A percentile compares a stretch with the other conserved stretches of the same genome.
These are phyloP conservation scores for Aspergillus versicolor DNA, from an alignment of 2,329 filamentous ascomycete genomes.

Conservation along the genomic window DNA sequence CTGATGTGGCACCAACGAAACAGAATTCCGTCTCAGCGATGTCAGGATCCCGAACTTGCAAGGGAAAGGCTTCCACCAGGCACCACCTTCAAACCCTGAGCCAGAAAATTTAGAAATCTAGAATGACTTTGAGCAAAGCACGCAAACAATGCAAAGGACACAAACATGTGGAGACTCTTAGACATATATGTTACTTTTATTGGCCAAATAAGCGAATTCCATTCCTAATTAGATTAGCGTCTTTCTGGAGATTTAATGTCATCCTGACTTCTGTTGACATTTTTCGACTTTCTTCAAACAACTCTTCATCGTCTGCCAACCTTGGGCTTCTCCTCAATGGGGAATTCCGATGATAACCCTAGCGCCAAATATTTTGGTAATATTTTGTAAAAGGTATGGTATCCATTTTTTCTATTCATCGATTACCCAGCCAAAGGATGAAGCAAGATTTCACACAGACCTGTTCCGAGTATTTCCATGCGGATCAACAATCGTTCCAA, in stretches of 20 bases:
- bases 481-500: constrained; percentile 47
- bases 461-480: constrained; percentile 68
- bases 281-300: constrained; percentile 2
- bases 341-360: background rate
- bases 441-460: constrained; percentile 56
- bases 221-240: background rate
- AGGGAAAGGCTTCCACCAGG: background rate
- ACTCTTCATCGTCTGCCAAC: constrained; percentile 5
- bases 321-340: background rate
- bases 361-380: background rate
- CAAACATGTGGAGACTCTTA: constrained; percentile 11
- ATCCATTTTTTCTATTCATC: background rate
- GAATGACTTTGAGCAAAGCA: constrained; percentile 14
- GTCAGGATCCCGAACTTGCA: background rate
- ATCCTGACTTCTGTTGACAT: background rate
- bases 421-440: constrained; percentile 47
- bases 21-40: background rate
- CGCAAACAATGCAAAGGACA: constrained; percentile 14
- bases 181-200: constrained; percentile 1
- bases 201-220: constrained; percentile 36
- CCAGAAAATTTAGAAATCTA: constrained; percentile 14
- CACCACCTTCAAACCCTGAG: background rate
- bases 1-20: background rate
- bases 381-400: background rate
- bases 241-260: background rate